Percentiles rank a stretch among this genome's conserved stretches.
Evolutionary conservation across 208 protist genomes (phyloP).

Genomic region (Plasmodiophora brassicae): DNA sequence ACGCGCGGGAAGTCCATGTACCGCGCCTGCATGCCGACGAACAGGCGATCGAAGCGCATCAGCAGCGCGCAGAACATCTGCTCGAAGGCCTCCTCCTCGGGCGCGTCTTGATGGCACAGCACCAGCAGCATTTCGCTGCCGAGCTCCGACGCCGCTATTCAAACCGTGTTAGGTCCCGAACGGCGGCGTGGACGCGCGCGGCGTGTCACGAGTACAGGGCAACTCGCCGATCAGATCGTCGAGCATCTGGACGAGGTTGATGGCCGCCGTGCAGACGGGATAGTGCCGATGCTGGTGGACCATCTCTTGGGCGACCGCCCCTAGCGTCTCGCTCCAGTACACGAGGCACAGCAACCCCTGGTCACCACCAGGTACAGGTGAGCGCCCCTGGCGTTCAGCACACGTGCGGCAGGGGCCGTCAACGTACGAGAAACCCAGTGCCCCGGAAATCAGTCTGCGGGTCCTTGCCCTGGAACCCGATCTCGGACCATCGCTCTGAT

Average conservation of each 20-base stretch:
- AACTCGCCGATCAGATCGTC: slow-evolving; percentile 21
- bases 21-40: neutral
- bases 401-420: too few relatives aligned
- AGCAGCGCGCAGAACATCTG: slow-evolving; percentile 13
- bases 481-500: neutral
- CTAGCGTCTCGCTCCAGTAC: neutral
- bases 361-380: too few relatives aligned
- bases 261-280: slow-evolving; percentile 15
- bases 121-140: neutral
- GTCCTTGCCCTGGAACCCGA: slow-evolving; percentile 20
- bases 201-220: neutral
- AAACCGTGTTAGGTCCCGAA: too few relatives aligned
- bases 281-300: neutral
- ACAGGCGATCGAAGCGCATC: slow-evolving; percentile 27
- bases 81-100: neutral
- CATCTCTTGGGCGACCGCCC: neutral
- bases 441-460: slow-evolving; percentile 17
- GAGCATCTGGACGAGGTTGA: neutral
- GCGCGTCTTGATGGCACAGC: neutral
- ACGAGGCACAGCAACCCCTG: neutral
- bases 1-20: slow-evolving; percentile 20
- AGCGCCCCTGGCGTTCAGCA: too few relatives aligned
- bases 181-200: too few relatives aligned
- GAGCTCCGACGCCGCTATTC: too few relatives aligned
- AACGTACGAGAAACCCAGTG: neutral